Percentiles rank a stretch among this genome's conserved stretches.
These are phyloP conservation scores for Begonia masoniana DNA, from an alignment of 306 rosid species.

Conservation along the genomic window DNA sequence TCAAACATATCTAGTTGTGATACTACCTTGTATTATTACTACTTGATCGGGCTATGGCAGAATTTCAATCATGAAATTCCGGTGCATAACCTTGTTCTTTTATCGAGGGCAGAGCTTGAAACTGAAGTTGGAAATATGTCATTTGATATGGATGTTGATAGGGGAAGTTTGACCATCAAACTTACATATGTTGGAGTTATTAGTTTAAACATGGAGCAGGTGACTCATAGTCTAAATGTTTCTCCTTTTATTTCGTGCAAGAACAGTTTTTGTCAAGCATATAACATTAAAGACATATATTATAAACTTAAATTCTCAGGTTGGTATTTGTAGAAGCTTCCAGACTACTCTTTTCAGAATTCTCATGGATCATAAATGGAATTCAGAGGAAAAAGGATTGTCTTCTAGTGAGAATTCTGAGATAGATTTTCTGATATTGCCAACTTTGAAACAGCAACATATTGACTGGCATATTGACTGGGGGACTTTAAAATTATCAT, in stretches of 20 bases:
- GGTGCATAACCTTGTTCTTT: conserved; percentile 42
- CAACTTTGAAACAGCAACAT: conserved; percentile 15
- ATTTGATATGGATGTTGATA: conserved; percentile 31
- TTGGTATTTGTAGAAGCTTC: conserved; percentile 42
- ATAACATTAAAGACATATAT: not conserved
- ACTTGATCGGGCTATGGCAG: conserved; percentile 49
- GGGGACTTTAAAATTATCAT: conserved; percentile 22
- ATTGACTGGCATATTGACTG: too few relatives aligned
- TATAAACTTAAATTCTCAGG: conserved; percentile 26
- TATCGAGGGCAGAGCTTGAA: conserved; percentile 36
- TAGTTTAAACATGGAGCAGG: conserved; percentile 36
- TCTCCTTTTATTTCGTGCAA: too few relatives aligned
- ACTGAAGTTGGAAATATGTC: conserved; percentile 28
- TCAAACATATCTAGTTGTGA: conserved; percentile 7
- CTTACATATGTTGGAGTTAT: conserved; percentile 38
- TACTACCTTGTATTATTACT: conserved; percentile 37
- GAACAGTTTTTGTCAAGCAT: too few relatives aligned
- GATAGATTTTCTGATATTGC: conserved; percentile 73
- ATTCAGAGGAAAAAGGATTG: conserved; percentile 9
- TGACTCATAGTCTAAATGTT: conserved; percentile 10
- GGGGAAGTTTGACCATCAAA: conserved; percentile 35
- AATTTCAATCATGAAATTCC: conserved; percentile 32
- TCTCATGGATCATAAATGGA: conserved; percentile 25
- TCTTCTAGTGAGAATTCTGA: conserved; percentile 23
- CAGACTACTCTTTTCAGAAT: conserved; percentile 40